phyloP scores from a whole-genome alignment of 441 rosid species.

The Gossypium davidsonii region DNA sequence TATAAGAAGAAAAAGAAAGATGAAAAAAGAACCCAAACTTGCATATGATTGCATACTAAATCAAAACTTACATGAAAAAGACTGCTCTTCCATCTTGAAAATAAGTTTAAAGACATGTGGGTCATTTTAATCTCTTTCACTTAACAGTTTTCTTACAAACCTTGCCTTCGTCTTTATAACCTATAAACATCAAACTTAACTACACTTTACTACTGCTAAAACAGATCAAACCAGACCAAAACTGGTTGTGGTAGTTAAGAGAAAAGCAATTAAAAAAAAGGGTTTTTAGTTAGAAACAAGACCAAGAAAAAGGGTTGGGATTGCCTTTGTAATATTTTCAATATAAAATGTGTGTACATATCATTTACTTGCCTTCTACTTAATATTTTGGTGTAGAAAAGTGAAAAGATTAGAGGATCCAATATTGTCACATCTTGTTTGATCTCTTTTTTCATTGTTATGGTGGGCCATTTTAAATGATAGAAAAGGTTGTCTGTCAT shows the following conservation, averaged over 20 bases:
- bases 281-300: not conserved
- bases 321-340: not conserved
- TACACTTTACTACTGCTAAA: not conserved
- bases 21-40: not conserved
- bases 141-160: conserved; percentile 8
- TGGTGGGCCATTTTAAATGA: conserved; percentile 21
- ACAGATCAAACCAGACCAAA: conserved; percentile 2
- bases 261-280: not conserved
- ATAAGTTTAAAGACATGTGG: conserved; percentile 1
- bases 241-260: conserved; percentile 3
- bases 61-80: not conserved
- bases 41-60: not conserved
- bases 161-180: not conserved
- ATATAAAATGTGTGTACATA: not conserved
- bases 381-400: conserved; percentile 4
- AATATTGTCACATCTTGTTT: conserved; percentile 15
- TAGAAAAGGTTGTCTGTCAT: not conserved
- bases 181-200: not conserved
- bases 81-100: conserved; percentile 10
- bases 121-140: not conserved
- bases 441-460: not conserved
- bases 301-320: not conserved
- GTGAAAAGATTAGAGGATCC: conserved; percentile 18
- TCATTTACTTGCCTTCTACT: not conserved
- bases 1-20: not conserved